Base-by-base conservation (phyloP, 2,329 filamentous ascomycete genomes). In the Colletotrichum costaricense region DNA sequence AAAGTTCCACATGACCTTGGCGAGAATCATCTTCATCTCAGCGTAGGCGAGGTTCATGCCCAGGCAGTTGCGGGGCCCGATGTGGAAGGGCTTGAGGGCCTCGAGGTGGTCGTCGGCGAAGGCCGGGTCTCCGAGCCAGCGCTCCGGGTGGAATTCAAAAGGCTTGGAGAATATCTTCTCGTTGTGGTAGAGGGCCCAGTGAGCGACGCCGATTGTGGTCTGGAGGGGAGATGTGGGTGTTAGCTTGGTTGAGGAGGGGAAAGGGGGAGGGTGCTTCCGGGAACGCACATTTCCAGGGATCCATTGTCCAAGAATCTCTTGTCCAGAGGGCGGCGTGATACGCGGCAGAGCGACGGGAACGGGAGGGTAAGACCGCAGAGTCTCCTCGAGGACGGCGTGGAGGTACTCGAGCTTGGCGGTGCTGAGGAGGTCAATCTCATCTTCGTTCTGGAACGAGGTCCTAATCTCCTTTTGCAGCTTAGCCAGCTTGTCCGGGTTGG, bases 111-210 rank as follows among this genome's bases (percentile, higher is more conserved):
- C 72, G 54, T 52, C 42, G 9, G 33, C 26, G 68, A 74, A 74
- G 38, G 46, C 52, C 33, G 68, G 52, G 42, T 72, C 72, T 57
- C 63, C 72, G 56, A 74, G 55, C 72, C 72, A 74, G 11, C 72
- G 68, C 88, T 89, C 26, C 92, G 91, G 88, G 5, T 79, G 80
- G 76, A 84, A 90, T 0, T 76, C 77, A 26, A 84, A 79, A 0
- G 88, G 84, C 1, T 86, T 80, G 11, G 79, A 80, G 76, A 88
- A 90, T 75, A 87, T 81, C 11, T 79, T 76, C 2, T 82, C 79
- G 63, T 83, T 84, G 72, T 84, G 84, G 74, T 85, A 85, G n/a
- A 84, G 79, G 2, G 85, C 80, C 76, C 81, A 87, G 46, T 88
- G 86, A 56, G 83, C 81, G 1, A 88, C 79, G 0, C 82, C 80